A percentile compares a stretch with the other conserved stretches of the same genome.
These are phyloP conservation scores for Clarkia xantiana DNA, from an alignment of 345 rosid species.

Conservation along the genomic window DNA sequence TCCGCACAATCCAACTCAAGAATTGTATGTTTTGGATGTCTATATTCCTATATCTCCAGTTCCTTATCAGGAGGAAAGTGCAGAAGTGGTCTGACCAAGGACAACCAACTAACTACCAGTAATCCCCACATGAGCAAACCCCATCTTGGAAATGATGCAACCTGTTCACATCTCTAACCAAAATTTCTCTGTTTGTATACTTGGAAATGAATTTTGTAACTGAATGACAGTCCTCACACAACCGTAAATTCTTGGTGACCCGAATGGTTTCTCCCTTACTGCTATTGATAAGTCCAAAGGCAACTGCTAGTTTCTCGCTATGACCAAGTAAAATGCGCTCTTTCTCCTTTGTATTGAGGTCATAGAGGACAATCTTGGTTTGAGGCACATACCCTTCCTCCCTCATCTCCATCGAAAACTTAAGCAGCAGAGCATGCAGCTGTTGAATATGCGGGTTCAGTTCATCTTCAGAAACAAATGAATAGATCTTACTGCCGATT, in stretches of 20 bases:
- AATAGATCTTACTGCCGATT: constrained; percentile 47
- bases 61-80: neutral
- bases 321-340: constrained; percentile 74
- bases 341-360: constrained; percentile 58
- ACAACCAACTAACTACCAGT: constrained; percentile 40
- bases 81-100: neutral
- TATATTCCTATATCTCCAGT: neutral
- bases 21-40: too few species aligned
- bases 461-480: constrained; percentile 58
- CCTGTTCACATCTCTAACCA: constrained; percentile 77
- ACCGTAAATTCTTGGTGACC: constrained; percentile 71
- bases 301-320: constrained; percentile 76
- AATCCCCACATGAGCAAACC: constrained; percentile 79
- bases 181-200: constrained; percentile 53
- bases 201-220: constrained; percentile 72
- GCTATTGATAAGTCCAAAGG: constrained; percentile 66
- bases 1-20: too few species aligned
- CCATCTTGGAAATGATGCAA: constrained; percentile 71
- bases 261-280: constrained; percentile 51
- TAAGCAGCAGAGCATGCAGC: constrained; percentile 53
- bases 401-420: constrained; percentile 63
- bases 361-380: constrained; percentile 72
- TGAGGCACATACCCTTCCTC: constrained; percentile 69
- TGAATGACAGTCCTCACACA: constrained; percentile 81
- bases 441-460: constrained; percentile 47